Conservation (phyloP, 2,329 filamentous ascomycete genomes). For the Microcyclospora pomicola region DNA sequence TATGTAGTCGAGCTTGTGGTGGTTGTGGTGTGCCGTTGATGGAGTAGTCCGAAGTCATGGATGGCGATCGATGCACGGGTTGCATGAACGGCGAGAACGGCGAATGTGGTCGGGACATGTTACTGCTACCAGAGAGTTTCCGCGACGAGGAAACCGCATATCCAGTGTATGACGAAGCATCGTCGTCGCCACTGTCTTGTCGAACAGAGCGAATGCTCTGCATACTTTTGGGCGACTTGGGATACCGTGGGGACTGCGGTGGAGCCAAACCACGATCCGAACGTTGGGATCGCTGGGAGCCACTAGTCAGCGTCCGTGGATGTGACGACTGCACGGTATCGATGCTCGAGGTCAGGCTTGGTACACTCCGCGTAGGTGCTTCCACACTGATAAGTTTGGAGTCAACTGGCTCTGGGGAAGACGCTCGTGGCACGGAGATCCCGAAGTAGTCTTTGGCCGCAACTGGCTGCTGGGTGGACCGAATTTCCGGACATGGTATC, state of each 20-base stretch:
- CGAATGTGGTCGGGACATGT: constrained; percentile 45
- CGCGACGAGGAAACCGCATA: constrained; percentile 51
- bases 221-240: constrained; percentile 27
- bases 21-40: constrained; percentile 32
- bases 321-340: constrained; percentile 26
- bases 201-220: constrained; percentile 34
- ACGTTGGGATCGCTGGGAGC: constrained; percentile 21
- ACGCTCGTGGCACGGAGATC: constrained; percentile 28
- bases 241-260: constrained; percentile 25
- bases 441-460: constrained; percentile 29
- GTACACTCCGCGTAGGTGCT: constrained; percentile 29
- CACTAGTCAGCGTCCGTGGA: constrained; percentile 28
- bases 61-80: constrained; percentile 63
- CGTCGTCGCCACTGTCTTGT: constrained; percentile 49
- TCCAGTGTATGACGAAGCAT: constrained; percentile 42
- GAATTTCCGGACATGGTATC: background rate
- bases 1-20: constrained; percentile 51
- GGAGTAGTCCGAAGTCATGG: constrained; percentile 69
- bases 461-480: constrained; percentile 1
- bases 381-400: constrained; percentile 26
- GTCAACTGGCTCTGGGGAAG: constrained; percentile 33
- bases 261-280: constrained; percentile 18
- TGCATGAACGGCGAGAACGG: constrained; percentile 50
- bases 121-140: constrained; percentile 63
- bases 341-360: constrained; percentile 22